Base-by-base conservation (phyloP, 768 basidiomycete genomes). In the Tylopilus subfusipes region DNA sequence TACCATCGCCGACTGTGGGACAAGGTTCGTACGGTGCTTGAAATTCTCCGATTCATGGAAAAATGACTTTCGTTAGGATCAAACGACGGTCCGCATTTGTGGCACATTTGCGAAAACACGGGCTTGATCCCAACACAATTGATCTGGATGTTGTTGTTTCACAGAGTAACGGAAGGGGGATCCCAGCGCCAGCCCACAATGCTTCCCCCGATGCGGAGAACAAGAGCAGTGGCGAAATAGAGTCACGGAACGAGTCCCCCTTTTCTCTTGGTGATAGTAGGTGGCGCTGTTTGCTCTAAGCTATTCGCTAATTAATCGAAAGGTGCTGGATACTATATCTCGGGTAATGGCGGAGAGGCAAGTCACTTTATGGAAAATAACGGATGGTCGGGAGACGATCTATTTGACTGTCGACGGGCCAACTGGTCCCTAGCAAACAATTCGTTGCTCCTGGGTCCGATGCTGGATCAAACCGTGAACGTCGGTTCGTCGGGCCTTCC, bases 41-140 rank as follows among this genome's bases (percentile, higher is more conserved):
- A 12, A 22, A 10, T 40, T 16, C 14, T 4, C 40, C 54, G n/a
- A n/a, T 19, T 54, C 46, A 30, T 47, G 1, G 19, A 21, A 36
- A 33, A 36, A 45, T 55, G 21, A 48, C 36, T 47, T 39, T 56
- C 24, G 45, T 18, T 48, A 88, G 84, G 30, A 88, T 87, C 60
- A 85, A 85, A 65, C 83, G 86, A 48, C 77, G 77, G 25, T 80
- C 82, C 29, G 76, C 80, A 22, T 88, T 85, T 56, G 69, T 70
- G 24, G 65, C 66, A 4, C 86, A 88, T 67, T 65, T 88, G 46
- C 68, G 63, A 53, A 80, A 78, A 64, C 85, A 87, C 55, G 67
- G 65, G 18, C 46, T 72, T 52, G 63, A 76, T 55, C 57, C 67
- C 12, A 27, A 8, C 9, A 39, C 42, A 16, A 31, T 68, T 25